Evolutionary conservation across 371 early-diverging fungal genomes (phyloP).

Genomic region (Saksenaea vasiformis): DNA sequence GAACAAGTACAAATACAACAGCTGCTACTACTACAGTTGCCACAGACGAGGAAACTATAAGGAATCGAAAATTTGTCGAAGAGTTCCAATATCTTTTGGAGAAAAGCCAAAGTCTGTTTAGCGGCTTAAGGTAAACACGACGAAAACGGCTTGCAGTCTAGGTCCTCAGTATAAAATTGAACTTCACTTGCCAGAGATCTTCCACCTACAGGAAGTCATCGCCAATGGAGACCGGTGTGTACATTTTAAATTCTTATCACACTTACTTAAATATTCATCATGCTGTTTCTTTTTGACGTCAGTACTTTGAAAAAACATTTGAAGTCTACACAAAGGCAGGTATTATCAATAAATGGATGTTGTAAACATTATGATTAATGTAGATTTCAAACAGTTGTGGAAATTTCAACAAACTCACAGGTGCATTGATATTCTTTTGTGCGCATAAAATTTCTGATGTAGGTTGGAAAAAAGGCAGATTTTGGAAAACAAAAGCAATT

Average conservation of each 20-base stretch:
- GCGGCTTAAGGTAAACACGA: conserved; percentile 77
- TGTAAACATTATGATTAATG: neutral
- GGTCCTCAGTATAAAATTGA: neutral
- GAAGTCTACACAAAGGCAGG: conserved; percentile 91
- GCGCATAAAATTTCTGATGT: neutral
- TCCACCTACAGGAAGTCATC: conserved; percentile 74
- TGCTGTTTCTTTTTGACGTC: neutral
- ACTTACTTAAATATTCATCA: neutral
- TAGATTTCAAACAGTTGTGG: conserved; percentile 70
- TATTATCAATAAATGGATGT: neutral
- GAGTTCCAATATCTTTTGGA: conserved; percentile 96
- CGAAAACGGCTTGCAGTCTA: neutral
- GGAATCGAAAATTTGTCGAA: conserved; percentile 61
- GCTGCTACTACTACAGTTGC: conserved; percentile 14
- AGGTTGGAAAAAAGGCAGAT: conserved; percentile 53
- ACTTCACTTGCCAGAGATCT: conserved; percentile 54
- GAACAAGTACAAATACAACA: conserved; percentile 1
- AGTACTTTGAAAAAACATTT: conserved; percentile 95
- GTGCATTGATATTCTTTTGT: conserved; percentile 26
- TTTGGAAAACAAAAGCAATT: conserved; percentile 83
- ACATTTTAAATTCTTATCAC: neutral
- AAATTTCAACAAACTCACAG: conserved; percentile 92
- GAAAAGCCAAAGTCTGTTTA: conserved; percentile 94
- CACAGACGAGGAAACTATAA: conserved; percentile 36
- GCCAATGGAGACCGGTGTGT: conserved; percentile 73